phyloP scores from a whole-genome alignment of 2,329 filamentous ascomycete genomes.

The Dactylellina cionopaga region DNA sequence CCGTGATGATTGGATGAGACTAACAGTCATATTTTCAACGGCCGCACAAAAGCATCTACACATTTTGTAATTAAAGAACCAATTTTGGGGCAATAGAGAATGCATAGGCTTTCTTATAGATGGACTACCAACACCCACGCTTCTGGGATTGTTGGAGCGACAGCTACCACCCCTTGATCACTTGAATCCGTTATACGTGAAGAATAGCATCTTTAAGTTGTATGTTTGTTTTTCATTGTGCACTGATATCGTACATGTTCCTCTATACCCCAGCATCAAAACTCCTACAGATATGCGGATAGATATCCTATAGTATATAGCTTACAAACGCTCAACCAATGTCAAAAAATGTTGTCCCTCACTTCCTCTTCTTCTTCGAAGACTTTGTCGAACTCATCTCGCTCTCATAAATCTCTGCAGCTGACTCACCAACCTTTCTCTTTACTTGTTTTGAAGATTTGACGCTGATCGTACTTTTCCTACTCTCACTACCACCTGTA shows the following conservation, averaged over 20 bases:
- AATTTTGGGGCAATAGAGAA: no score
- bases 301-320: slow-evolving; percentile 8
- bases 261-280: slow-evolving; percentile 18
- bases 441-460: slow-evolving; percentile 77
- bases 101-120: no score
- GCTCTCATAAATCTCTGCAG: slow-evolving; percentile 72
- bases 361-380: slow-evolving; percentile 52
- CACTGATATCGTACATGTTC: slow-evolving; percentile 28
- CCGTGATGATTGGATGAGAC: not conserved
- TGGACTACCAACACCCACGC: no score
- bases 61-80: no score
- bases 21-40: not conserved
- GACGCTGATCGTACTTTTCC: slow-evolving; percentile 76
- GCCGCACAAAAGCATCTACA: not conserved
- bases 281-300: slow-evolving; percentile 23
- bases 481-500: slow-evolving; percentile 65
- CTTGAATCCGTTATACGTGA: not conserved
- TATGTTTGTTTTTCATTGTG: not conserved
- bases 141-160: no score
- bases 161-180: no score
- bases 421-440: slow-evolving; percentile 73
- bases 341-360: not conserved
- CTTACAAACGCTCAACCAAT: not conserved
- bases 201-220: not conserved
- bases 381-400: slow-evolving; percentile 57